phyloP scores from a whole-genome alignment of 352 stramenopile species.

The Phytophthora syringae region DNA sequence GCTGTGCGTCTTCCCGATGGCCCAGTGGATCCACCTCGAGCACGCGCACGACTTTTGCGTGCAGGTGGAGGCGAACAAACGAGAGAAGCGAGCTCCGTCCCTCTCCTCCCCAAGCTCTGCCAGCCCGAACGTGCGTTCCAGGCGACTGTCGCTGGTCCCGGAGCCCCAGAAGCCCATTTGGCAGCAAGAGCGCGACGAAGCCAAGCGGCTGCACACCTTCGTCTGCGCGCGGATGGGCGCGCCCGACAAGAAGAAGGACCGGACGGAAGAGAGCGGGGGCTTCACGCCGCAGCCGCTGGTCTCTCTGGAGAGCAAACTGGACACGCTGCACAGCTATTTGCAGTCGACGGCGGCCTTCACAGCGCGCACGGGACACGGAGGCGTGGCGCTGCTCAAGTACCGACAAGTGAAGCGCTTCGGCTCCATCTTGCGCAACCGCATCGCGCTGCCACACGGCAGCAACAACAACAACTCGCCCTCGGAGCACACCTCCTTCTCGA shows the following conservation, averaged over 20 bases:
- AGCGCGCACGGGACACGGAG: slow-evolving; percentile 14
- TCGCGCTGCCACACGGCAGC: slow-evolving; percentile 18
- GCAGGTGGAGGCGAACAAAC: slow-evolving; percentile 59
- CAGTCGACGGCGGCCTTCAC: slow-evolving; percentile 30
- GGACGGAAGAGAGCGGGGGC: slow-evolving; percentile 39
- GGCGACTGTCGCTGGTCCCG: neutral
- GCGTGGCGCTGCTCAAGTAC: slow-evolving; percentile 56
- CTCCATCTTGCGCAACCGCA: slow-evolving; percentile 63
- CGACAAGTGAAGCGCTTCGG: slow-evolving; percentile 72
- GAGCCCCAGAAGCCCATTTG: slow-evolving; percentile 29
- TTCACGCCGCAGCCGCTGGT: slow-evolving; percentile 53
- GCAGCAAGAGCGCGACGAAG: slow-evolving; percentile 62
- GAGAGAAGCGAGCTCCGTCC: slow-evolving; percentile 41
- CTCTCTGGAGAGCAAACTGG: slow-evolving; percentile 67
- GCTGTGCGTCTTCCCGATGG: slow-evolving; percentile 61
- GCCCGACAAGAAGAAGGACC: slow-evolving; percentile 37
- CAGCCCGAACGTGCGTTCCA: slow-evolving; percentile 9
- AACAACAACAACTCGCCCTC: slow-evolving; percentile 9
- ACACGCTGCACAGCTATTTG: slow-evolving; percentile 71
- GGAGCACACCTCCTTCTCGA: slow-evolving; percentile 19
- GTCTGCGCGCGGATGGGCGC: slow-evolving; percentile 66
- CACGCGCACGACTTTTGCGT: slow-evolving; percentile 71
- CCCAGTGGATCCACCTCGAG: slow-evolving; percentile 59
- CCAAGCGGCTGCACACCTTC: slow-evolving; percentile 61
- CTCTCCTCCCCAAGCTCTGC: neutral